phyloP scores from a whole-genome alignment of 2,329 filamentous ascomycete genomes.

The Ophiostoma himal-ulmi region DNA sequence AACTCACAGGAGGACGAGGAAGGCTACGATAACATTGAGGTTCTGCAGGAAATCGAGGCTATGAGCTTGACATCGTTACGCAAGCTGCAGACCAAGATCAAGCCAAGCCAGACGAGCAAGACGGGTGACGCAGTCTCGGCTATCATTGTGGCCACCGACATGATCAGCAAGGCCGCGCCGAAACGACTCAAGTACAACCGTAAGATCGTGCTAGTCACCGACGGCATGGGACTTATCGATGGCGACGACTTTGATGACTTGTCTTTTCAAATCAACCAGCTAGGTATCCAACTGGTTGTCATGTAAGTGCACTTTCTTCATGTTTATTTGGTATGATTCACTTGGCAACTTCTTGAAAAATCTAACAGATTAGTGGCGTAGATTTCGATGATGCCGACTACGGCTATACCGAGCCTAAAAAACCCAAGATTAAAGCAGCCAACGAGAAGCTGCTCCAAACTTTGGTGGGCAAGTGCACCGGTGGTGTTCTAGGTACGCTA shows the following conservation, averaged over 20 bases:
- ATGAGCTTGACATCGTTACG: slow-evolving; percentile 64
- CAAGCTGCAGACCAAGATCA: slow-evolving; percentile 56
- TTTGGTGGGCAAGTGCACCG: slow-evolving; percentile 60
- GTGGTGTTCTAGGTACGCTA: slow-evolving; percentile 74
- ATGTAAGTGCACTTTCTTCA: slow-evolving; percentile 50
- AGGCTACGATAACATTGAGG: slow-evolving; percentile 73
- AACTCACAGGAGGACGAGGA: slow-evolving; percentile 61
- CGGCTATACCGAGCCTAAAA: slow-evolving; percentile 87
- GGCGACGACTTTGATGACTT: slow-evolving; percentile 66
- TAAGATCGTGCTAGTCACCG: slow-evolving; percentile 78
- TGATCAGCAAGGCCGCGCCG: slow-evolving; percentile 68
- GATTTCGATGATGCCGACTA: slow-evolving; percentile 91
- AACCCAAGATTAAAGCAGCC: slow-evolving; percentile 52
- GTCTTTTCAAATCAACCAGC: slow-evolving; percentile 64
- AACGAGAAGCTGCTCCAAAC: slow-evolving; percentile 66
- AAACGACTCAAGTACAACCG: slow-evolving; percentile 77
- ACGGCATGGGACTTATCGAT: slow-evolving; percentile 69
- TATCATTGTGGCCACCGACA: slow-evolving; percentile 75
- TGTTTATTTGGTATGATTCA: slow-evolving; percentile 45
- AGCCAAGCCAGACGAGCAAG: slow-evolving; percentile 58
- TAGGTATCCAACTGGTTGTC: slow-evolving; percentile 70
- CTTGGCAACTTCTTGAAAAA: not conserved
- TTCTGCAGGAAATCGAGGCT: slow-evolving; percentile 62
- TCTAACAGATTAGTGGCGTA: slow-evolving; percentile 56
- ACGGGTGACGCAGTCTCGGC: slow-evolving; percentile 81